Conservation (phyloP, 1,284 basidiomycete species). For the Heimioporus retisporus region DNA sequence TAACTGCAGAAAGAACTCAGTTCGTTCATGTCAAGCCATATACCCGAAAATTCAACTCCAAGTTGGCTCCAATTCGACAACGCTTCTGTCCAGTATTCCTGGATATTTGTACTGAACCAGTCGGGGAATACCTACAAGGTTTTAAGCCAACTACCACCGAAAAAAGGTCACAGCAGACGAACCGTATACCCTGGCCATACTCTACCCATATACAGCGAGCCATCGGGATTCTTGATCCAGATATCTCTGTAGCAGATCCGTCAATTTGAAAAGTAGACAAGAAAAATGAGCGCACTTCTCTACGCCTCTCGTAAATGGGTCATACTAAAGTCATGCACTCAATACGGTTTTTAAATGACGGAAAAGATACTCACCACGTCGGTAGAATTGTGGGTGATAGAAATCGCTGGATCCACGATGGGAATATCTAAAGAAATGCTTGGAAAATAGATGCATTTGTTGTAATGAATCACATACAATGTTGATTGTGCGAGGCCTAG, state of each 20-base stretch:
- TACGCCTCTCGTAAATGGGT: constrained; percentile 52
- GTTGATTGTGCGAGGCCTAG: background rate
- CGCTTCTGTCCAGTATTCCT: constrained; percentile 66
- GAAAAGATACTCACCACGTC: constrained; percentile 38
- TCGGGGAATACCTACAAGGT: constrained; percentile 64
- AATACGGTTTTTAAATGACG: background rate
- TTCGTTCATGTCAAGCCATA: constrained; percentile 85
- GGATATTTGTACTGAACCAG: constrained; percentile 70
- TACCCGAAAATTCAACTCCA: constrained; percentile 70
- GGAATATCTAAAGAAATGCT: constrained; percentile 46
- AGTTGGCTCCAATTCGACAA: constrained; percentile 66
- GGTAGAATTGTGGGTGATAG: constrained; percentile 46
- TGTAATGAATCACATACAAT: constrained; percentile 13
- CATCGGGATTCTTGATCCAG: constrained; percentile 73
- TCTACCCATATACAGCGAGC: constrained; percentile 71
- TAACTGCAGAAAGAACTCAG: constrained; percentile 70
- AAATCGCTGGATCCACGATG: constrained; percentile 49
- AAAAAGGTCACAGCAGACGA: constrained; percentile 10
- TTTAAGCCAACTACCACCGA: background rate
- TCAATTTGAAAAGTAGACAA: background rate
- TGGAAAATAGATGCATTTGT: background rate
- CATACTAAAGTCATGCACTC: constrained; percentile 44
- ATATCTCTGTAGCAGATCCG: constrained; percentile 52
- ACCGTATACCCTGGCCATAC: constrained; percentile 67
- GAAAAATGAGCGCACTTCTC: constrained; percentile 45